These are phyloP conservation scores for Stephanodiscus triporus DNA, from an alignment of 108 stramenopile genomes.

Conservation along the genomic window DNA sequence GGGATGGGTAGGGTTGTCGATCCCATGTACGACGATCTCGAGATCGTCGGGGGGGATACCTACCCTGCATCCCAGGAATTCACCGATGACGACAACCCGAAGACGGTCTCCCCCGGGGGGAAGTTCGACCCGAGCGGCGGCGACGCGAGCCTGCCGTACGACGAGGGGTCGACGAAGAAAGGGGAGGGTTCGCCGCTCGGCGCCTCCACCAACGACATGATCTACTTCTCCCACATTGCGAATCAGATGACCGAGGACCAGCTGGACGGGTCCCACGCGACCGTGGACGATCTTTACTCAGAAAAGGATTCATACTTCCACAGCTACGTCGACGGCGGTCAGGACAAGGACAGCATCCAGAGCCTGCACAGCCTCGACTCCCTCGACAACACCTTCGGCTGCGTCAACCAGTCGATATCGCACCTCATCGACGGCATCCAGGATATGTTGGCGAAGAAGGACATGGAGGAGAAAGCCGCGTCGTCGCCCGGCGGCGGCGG, in stretches of 20 bases:
- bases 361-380: slow-evolving; percentile 7
- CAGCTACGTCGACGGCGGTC: neutral
- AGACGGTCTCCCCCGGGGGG: neutral
- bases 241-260: neutral
- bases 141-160: neutral
- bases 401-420: neutral
- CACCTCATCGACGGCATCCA: neutral
- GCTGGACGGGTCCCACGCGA: neutral
- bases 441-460: neutral
- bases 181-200: neutral
- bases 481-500: neutral
- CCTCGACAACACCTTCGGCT: slow-evolving; percentile 12
- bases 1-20: neutral
- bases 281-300: slow-evolving; percentile 16
- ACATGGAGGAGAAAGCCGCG: neutral
- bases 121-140: neutral
- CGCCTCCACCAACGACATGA: neutral
- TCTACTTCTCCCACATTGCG: slow-evolving; percentile 15
- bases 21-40: neutral
- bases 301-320: slow-evolving; percentile 23
- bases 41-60: slow-evolving; percentile 15
- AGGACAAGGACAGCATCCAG: neutral
- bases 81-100: neutral
- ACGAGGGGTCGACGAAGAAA: neutral
- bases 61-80: slow-evolving; percentile 6